Conservation (phyloP, 352 stramenopile genomes). For the Globisporangium carolinianum region DNA sequence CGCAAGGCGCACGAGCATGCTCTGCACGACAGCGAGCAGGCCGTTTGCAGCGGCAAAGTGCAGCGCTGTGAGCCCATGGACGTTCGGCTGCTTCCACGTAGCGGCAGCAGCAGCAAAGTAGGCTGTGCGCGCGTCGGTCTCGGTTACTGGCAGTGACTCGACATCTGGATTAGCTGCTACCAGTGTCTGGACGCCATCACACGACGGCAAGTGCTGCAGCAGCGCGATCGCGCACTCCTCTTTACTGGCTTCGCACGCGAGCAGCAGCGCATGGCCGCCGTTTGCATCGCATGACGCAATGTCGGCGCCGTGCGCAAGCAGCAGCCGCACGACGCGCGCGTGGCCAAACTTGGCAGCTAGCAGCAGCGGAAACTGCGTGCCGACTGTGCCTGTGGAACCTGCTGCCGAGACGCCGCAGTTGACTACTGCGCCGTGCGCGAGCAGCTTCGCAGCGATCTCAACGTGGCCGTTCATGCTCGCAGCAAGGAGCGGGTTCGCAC, state of each 20-base stretch:
- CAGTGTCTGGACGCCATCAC: no score
- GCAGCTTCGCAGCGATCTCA: slow-evolving; percentile 37
- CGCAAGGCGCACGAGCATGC: slow-evolving; percentile 29
- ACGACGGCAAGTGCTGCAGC: slow-evolving; percentile 13
- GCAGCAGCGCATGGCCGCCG: slow-evolving; percentile 43
- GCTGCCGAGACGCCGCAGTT: slow-evolving; percentile 15
- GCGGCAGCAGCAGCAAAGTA: slow-evolving; percentile 1
- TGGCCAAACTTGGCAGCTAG: slow-evolving; percentile 91
- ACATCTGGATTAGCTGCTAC: no score
- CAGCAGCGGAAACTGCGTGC: slow-evolving; percentile 64
- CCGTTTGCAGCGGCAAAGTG: slow-evolving; percentile 50
- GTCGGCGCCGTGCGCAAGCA: slow-evolving; percentile 53
- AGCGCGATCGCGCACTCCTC: slow-evolving; percentile 48
- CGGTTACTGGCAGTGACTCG: not conserved
- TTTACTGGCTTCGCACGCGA: slow-evolving; percentile 41
- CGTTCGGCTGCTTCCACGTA: slow-evolving; percentile 39
- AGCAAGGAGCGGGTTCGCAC: slow-evolving; percentile 47
- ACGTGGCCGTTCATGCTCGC: slow-evolving; percentile 71
- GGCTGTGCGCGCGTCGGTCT: slow-evolving; percentile 1
- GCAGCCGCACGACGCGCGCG: slow-evolving; percentile 59
- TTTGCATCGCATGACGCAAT: slow-evolving; percentile 29
- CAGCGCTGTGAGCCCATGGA: slow-evolving; percentile 51
- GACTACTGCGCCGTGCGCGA: slow-evolving; percentile 24
- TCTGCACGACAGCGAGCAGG: slow-evolving; percentile 22
- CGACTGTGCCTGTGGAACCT: slow-evolving; percentile 3